These are phyloP conservation scores for Podosphaera aphanis DNA, from an alignment of 2,329 filamentous ascomycete species.

Conservation along the genomic window DNA sequence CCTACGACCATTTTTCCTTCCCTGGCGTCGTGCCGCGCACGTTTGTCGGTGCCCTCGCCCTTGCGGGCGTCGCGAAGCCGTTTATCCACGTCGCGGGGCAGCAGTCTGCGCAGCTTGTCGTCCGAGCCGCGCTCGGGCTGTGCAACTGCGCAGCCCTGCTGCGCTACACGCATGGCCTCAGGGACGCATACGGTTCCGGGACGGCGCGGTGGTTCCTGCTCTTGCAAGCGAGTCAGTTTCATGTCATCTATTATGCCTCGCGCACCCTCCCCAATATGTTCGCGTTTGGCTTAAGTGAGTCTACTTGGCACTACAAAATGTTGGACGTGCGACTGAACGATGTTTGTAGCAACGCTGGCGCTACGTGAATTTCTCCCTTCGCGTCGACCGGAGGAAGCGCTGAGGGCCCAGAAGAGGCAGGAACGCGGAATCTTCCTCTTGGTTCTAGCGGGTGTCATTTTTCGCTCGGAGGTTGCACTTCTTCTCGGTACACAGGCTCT, in stretches of 20 bases:
- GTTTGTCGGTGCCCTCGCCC: constrained; percentile 58
- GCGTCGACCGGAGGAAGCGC: constrained; percentile 16
- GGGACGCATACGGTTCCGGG: constrained; percentile 40
- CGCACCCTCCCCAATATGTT: constrained; percentile 92
- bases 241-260: constrained; percentile 78
- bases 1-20: constrained; percentile 81
- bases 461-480: constrained; percentile 72
- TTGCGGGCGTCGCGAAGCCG: constrained; percentile 51
- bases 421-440: constrained; percentile 49
- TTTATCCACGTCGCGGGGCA: constrained; percentile 33
- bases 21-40: constrained; percentile 79
- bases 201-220: constrained; percentile 59
- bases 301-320: neutral
- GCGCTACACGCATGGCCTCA: constrained; percentile 39
- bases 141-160: constrained; percentile 49
- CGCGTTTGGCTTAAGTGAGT: constrained; percentile 63
- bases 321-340: constrained; percentile 2
- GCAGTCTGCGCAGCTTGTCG: constrained; percentile 33
- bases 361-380: constrained; percentile 21
- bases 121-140: constrained; percentile 54
- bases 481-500: constrained; percentile 46
- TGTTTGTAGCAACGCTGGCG: constrained; percentile 37
- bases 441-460: constrained; percentile 59
- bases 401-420: constrained; percentile 23
- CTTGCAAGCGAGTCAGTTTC: constrained; percentile 68